A percentile compares a stretch with the other conserved stretches of the same genome.
These are phyloP conservation scores for Cyberlindnera petersonii DNA, from an alignment of 805 yeast species.

Conservation along the genomic window DNA sequence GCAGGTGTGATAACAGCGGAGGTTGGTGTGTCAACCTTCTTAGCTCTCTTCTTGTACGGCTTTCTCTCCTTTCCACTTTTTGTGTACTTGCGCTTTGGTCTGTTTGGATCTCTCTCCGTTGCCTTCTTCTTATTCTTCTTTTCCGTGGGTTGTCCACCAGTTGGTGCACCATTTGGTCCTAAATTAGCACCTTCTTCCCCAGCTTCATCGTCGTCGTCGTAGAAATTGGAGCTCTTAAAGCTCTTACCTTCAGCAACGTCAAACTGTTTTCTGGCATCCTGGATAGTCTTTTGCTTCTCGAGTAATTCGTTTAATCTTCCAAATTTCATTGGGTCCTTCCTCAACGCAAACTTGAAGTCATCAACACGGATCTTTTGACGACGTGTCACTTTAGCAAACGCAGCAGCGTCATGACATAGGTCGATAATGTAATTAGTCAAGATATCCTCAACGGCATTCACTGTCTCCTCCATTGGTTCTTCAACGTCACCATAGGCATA, in stretches of 20 bases:
- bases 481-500: conserved; percentile 72
- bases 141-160: conserved; percentile 7
- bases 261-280: conserved; percentile 63
- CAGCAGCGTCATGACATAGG: conserved; percentile 51
- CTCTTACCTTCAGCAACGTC: conserved; percentile 54
- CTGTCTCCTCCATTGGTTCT: conserved; percentile 64
- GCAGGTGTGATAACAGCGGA: conserved; percentile 16
- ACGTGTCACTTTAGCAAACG: conserved; percentile 46
- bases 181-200: conserved; percentile 25
- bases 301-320: conserved; percentile 68
- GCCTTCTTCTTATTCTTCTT: conserved; percentile 13
- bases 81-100: conserved; percentile 29
- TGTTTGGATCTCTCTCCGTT: conserved; percentile 21
- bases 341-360: conserved; percentile 65
- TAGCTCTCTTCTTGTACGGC: conserved; percentile 31
- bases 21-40: conserved; percentile 21
- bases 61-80: conserved; percentile 32
- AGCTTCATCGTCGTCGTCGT: conserved; percentile 27
- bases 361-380: conserved; percentile 66
- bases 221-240: conserved; percentile 26
- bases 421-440: conserved; percentile 60
- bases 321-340: conserved; percentile 61
- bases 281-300: conserved; percentile 54
- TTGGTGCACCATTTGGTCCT: conserved; percentile 18
- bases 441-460: conserved; percentile 63